phyloP scores from a whole-genome alignment of 2,329 filamentous ascomycete genomes.

The Penicillium nordicum region DNA sequence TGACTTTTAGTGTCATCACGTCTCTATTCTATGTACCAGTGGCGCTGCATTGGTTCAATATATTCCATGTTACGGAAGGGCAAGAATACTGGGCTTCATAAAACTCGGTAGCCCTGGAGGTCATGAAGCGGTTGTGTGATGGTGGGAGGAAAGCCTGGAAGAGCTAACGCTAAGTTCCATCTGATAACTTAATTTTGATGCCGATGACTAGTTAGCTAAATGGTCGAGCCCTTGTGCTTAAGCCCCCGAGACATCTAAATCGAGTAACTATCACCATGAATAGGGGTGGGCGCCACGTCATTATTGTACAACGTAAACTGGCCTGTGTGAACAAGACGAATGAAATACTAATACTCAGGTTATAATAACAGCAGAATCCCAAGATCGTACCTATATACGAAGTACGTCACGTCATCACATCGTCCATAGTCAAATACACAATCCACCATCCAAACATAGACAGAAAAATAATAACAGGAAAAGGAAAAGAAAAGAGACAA shows the following conservation, averaged over 20 bases:
- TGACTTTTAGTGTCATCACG: background rate
- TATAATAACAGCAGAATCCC: background rate
- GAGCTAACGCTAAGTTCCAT: slow-evolving; percentile 4
- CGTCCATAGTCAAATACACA: slow-evolving; percentile 8
- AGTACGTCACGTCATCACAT: slow-evolving; percentile 10
- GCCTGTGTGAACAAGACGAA: background rate
- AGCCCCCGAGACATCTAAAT: background rate
- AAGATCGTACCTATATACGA: background rate
- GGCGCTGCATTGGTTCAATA: background rate
- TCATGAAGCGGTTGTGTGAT: background rate
- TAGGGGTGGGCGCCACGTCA: slow-evolving; percentile 2
- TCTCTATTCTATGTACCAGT: background rate
- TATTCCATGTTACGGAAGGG: background rate
- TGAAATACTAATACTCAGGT: background rate
- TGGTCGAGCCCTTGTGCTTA: background rate
- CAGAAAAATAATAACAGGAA: background rate
- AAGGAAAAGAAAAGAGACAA: too few species aligned
- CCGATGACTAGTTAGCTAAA: background rate
- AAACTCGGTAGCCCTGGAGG: background rate
- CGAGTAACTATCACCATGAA: background rate
- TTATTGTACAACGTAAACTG: background rate
- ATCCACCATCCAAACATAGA: background rate
- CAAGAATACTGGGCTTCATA: background rate
- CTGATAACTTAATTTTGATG: slow-evolving; percentile 16
- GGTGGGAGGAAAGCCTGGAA: background rate